Base-by-base conservation (phyloP, 2,329 filamentous ascomycete species). In the Xylariaceae sp. region DNA sequence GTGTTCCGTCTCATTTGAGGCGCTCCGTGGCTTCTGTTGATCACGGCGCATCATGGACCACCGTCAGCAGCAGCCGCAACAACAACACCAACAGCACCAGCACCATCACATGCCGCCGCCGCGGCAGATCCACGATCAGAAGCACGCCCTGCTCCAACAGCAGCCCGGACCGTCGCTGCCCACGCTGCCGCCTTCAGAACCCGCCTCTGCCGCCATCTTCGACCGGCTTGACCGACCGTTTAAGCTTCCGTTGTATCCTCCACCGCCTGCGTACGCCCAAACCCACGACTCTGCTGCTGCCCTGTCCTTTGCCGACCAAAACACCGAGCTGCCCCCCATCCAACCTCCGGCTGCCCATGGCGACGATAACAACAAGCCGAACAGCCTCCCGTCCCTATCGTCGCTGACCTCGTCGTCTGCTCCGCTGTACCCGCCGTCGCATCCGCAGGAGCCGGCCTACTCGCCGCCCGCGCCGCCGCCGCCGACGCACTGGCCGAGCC, bases 51-150 rank as follows among this genome's bases (percentile, higher is more conserved):
- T 35, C 19, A 55, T 50, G 49, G 63, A 64, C 57, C n/a, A n/a
- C n/a, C n/a, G n/a, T n/a, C n/a, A n/a, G n/a, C n/a, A n/a, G n/a
- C n/a, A n/a, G n/a, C n/a, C n/a, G n/a, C n/a, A n/a, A n/a, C n/a
- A n/a, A n/a, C n/a, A n/a, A n/a, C n/a, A n/a, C n/a, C n/a, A n/a
- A n/a, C n/a, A n/a, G n/a, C n/a, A n/a, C n/a, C 63, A 63, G 48
- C 56, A 58, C 37, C 60, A 60, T 67, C 66, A 67, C 63, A 67
- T 68, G 64, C 57, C 64, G 47, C 49, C 53, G 35, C 49, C 49
- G 38, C 53, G 39, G 41, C 47, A 48, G 44, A 49, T 43, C 35
- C 46, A 45, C 38, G 44, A 53, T 36, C 51, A 39, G 28, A 46
- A 52, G 36, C 43, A 47, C 32, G 38, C 36, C 12, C 27, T 32